Evolutionary conservation across 202 grass and related monocot genomes (phyloP), one percentile per base, ranked within the genome.

Genomic region (Schoenoplectus tabernaemontani): DNA sequence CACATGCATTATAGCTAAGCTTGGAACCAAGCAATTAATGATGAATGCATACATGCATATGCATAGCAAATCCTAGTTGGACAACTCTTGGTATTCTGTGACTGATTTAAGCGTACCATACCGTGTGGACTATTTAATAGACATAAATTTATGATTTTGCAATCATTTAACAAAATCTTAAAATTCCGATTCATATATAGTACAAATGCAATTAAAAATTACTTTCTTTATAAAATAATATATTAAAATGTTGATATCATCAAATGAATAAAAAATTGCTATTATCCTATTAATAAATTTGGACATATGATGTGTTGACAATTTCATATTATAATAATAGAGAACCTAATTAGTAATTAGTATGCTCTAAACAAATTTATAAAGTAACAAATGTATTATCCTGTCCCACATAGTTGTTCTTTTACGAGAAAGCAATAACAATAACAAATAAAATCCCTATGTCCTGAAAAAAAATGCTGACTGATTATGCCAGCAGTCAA

Each of bases 1-100:
- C 76, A 78, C 76, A 61, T 78, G 76, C 34, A 78, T 10, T 28
- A 76, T 59, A 61, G 76, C 33, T 78, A 59, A 78, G 8, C 54
- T 77, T 77, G 11, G 16, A 77, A 54, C 4, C 22, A 41, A 36
- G 33, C 53, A 59, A 59, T 78, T 78, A 78, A 78, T 78, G 33
- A 78, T 78, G 47, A 58, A 59, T 39, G 41, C 57, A 61, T 78
- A 58, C 16, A 38, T 56, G 9, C 7, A 61, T 13, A 9, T 57
- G 28, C 48, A n/a, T 54, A n/a, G 72, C 72, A 57, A 69, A 61
- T 78, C 36, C 28, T 57, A 78, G 51, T 61, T 78, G 54, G 74
- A 77, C 2, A 59, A 12, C 32, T 37, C 34, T 32, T 23, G 74
- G 16, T 66, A 41, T 17, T 66, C 16, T 41, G 63, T 66, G 63